These are phyloP conservation scores for Candida berthetii DNA, from an alignment of 805 yeast species.

Conservation along the genomic window DNA sequence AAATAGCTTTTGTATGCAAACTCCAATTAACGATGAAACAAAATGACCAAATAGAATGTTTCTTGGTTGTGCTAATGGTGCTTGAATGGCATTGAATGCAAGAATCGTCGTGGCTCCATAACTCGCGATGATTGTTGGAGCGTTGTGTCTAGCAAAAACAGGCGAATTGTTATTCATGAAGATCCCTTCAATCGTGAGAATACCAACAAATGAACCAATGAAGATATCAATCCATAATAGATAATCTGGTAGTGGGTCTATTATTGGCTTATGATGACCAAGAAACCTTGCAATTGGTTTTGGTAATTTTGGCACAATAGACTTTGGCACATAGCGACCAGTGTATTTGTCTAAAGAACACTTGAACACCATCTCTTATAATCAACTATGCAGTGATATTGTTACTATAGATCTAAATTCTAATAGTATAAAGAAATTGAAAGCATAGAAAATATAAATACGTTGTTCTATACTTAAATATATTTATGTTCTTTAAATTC, in stretches of 20 bases:
- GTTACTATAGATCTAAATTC: too few relatives aligned
- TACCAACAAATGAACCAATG: conserved; percentile 39
- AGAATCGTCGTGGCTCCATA: conserved; percentile 62
- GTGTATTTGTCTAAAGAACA: conserved; percentile 13
- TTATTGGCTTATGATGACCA: conserved; percentile 29
- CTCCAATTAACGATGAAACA: conserved; percentile 44
- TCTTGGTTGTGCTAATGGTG: conserved; percentile 63
- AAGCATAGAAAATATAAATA: too few relatives aligned
- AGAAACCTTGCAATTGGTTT: conserved; percentile 27
- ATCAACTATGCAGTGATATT: background rate
- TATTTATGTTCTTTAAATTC: too few relatives aligned
- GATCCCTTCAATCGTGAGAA: conserved; percentile 38
- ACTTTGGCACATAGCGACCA: conserved; percentile 13
- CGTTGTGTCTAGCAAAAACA: conserved; percentile 31
- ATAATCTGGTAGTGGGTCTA: conserved; percentile 24
- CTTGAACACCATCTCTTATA: background rate
- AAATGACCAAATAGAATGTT: conserved; percentile 53
- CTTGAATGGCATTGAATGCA: conserved; percentile 45
- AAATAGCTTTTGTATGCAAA: conserved; percentile 49
- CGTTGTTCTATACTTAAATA: too few relatives aligned
- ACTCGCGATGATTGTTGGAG: conserved; percentile 45
- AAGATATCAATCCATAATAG: conserved; percentile 40
- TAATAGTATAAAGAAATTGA: too few relatives aligned
- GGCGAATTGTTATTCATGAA: conserved; percentile 28
- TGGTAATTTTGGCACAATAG: conserved; percentile 27